Evolutionary conservation across 306 rosid genomes (phyloP).

Genomic region (Quillaja saponaria): DNA sequence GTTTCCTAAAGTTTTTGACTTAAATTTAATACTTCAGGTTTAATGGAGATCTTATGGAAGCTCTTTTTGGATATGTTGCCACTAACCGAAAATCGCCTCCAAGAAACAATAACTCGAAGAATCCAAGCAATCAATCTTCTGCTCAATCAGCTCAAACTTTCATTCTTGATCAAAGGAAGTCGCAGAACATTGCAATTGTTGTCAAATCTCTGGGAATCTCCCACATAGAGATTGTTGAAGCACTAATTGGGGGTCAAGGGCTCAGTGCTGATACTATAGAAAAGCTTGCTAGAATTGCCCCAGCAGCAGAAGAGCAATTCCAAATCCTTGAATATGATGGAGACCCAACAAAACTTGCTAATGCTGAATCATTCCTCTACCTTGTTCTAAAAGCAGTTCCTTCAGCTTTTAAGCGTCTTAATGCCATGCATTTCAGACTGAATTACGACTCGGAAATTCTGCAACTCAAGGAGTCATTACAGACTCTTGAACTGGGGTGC

Average conservation of each 20-base stretch:
- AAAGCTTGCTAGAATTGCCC: slow-evolving; percentile 73
- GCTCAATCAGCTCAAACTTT: slow-evolving; percentile 36
- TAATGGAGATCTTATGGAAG: slow-evolving; percentile 91
- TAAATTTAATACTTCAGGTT: slow-evolving; percentile 49
- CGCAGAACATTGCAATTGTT: slow-evolving; percentile 86
- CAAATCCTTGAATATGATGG: slow-evolving; percentile 56
- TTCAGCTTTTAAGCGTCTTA: slow-evolving; percentile 69
- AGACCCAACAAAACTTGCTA: slow-evolving; percentile 67
- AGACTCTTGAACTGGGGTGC: slow-evolving; percentile 71
- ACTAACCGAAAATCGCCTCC: slow-evolving; percentile 50
- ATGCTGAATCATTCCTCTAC: slow-evolving; percentile 78
- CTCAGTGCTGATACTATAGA: slow-evolving; percentile 65
- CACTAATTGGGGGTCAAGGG: slow-evolving; percentile 75
- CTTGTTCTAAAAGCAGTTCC: slow-evolving; percentile 74
- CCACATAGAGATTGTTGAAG: slow-evolving; percentile 55
- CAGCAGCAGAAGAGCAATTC: slow-evolving; percentile 71
- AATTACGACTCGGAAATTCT: slow-evolving; percentile 55
- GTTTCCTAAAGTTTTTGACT: slow-evolving; percentile 10
- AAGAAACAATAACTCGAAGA: slow-evolving; percentile 25
- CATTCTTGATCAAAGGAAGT: slow-evolving; percentile 70
- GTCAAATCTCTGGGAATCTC: slow-evolving; percentile 67
- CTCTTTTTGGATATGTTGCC: slow-evolving; percentile 74
- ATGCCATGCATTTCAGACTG: slow-evolving; percentile 74
- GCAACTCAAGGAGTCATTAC: slow-evolving; percentile 59
- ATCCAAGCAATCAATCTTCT: slow-evolving; percentile 30